Evolutionary conservation across 495 filamentous ascomycete species (phyloP).

Genomic region (Aspergillus steynii): DNA sequence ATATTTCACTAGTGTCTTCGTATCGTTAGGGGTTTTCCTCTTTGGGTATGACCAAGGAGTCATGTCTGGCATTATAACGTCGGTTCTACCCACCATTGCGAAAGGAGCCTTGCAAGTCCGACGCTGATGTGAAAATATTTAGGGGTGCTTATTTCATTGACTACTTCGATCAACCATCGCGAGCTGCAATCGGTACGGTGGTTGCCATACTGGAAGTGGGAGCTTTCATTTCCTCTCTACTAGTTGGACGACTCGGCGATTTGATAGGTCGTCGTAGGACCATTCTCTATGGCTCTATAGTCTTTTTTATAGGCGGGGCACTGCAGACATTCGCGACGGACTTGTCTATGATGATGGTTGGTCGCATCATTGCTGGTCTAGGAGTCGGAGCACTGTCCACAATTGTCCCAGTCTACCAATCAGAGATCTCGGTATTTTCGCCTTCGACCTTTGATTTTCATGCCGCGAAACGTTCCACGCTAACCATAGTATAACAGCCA

Average conservation of each 20-base stretch:
- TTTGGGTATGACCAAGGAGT: slow-evolving; percentile 99
- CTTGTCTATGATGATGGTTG: slow-evolving; percentile 90
- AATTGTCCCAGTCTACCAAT: slow-evolving; percentile 97
- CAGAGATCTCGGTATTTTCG: slow-evolving; percentile 67
- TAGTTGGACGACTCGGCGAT: slow-evolving; percentile 89
- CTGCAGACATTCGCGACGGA: slow-evolving; percentile 78
- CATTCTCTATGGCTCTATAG: slow-evolving; percentile 88
- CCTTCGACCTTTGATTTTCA: slow-evolving; percentile 1
- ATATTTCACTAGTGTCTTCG: slow-evolving; percentile 97
- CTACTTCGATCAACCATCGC: slow-evolving; percentile 86
- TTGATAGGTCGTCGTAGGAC: slow-evolving; percentile 86
- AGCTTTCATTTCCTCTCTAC: slow-evolving; percentile 83
- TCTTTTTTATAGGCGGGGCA: slow-evolving; percentile 89
- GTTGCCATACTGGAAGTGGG: slow-evolving; percentile 95
- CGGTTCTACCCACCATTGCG: slow-evolving; percentile 33
- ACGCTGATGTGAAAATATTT: slow-evolving; percentile 18
- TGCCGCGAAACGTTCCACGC: slow-evolving; percentile 6
- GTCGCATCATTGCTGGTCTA: slow-evolving; percentile 87
- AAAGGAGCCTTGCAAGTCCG: no score
- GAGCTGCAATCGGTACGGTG: slow-evolving; percentile 88
- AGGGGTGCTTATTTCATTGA: slow-evolving; percentile 85
- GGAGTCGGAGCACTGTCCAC: slow-evolving; percentile 94
- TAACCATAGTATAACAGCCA: slow-evolving; percentile 49
- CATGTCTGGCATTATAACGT: slow-evolving; percentile 99
- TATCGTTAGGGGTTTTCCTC: slow-evolving; percentile 94